Percentiles rank a stretch among this genome's conserved stretches.
Conservation (phyloP, 306 rosid species). For the Trichosanthes truncata region DNA sequence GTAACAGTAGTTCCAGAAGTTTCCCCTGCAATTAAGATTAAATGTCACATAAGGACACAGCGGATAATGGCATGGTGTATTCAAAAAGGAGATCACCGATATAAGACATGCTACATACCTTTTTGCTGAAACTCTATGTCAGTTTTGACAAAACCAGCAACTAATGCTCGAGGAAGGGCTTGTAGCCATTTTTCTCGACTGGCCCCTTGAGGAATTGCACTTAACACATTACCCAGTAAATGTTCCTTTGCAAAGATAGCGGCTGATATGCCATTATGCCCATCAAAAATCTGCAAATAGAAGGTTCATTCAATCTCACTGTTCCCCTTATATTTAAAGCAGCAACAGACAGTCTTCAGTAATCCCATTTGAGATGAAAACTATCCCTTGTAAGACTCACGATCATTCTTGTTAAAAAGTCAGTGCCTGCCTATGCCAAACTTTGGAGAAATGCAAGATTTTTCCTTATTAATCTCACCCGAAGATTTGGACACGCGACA, state of each 20-base stretch:
- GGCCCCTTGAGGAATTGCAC: conserved; percentile 85
- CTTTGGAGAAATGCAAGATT: background rate
- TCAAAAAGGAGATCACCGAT: background rate
- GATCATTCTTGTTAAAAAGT: background rate
- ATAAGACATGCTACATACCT: conserved; percentile 27
- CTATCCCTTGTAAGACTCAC: background rate
- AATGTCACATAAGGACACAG: conserved; percentile 9
- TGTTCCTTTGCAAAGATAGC: conserved; percentile 85
- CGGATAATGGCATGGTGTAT: background rate
- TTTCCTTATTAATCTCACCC: background rate
- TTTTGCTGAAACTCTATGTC: conserved; percentile 97
- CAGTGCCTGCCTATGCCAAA: background rate
- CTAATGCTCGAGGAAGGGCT: conserved; percentile 93
- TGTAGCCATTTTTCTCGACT: conserved; percentile 94
- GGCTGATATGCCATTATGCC: conserved; percentile 96
- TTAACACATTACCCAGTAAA: conserved; percentile 65
- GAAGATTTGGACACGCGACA: background rate
- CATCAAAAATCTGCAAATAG: conserved; percentile 78
- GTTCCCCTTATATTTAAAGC: conserved; percentile 13
- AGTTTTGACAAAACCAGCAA: conserved; percentile 94
- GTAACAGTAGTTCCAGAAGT: conserved; percentile 99
- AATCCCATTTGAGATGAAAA: background rate
- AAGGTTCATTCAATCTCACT: conserved; percentile 19
- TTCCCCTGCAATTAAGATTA: conserved; percentile 53
- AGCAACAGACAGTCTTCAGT: background rate